Percentiles rank a stretch among this genome's conserved stretches.
These are phyloP conservation scores for Citrus reticulata DNA, from an alignment of 345 rosid species.

Conservation along the genomic window DNA sequence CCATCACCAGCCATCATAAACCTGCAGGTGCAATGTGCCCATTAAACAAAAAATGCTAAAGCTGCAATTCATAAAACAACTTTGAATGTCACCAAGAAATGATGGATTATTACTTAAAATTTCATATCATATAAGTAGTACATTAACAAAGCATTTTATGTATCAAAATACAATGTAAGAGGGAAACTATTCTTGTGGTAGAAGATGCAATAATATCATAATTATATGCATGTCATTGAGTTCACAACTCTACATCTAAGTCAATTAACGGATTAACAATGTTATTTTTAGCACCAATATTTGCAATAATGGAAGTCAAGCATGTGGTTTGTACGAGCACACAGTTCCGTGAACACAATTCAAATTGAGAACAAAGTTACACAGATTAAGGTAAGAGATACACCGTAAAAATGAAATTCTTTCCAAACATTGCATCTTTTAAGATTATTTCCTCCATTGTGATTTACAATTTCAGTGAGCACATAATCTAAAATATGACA, in stretches of 20 bases:
- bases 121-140: no score
- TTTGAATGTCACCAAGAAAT: background rate
- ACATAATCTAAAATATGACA: background rate
- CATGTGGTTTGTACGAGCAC: background rate
- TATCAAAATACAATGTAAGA: background rate
- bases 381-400: background rate
- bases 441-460: background rate
- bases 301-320: background rate
- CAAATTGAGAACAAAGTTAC: background rate
- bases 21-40: slow-evolving; percentile 31
- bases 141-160: background rate
- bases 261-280: background rate
- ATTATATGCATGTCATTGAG: background rate
- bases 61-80: background rate
- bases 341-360: background rate
- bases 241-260: background rate
- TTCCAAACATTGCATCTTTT: background rate
- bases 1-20: slow-evolving; percentile 95
- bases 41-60: slow-evolving; percentile 1
- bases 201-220: background rate
- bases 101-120: background rate
- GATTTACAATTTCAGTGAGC: background rate
- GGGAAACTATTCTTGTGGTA: background rate
- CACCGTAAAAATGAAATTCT: no score
- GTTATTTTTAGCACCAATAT: background rate